Conservation (phyloP, 352 stramenopile species). For the Thalassiosira allenii region DNA sequence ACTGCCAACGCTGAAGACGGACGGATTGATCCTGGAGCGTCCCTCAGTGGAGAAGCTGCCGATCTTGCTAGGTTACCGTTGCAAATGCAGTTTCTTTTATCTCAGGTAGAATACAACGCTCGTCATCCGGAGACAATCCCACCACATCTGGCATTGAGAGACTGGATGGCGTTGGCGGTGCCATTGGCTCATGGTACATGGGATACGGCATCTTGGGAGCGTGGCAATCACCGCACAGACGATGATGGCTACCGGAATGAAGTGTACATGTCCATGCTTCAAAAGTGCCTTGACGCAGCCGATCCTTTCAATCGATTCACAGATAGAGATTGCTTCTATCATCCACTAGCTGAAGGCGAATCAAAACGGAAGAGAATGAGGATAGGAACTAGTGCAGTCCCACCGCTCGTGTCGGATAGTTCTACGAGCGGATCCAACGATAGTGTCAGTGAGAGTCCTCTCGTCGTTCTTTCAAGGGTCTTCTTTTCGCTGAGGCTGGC, state of each 20-base stretch:
- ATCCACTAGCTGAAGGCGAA: conserved; percentile 22
- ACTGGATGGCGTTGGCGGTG: conserved; percentile 73
- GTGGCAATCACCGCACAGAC: conserved; percentile 70
- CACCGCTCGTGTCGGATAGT: conserved; percentile 29
- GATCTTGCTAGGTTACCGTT: conserved; percentile 72
- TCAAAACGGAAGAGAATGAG: conserved; percentile 43
- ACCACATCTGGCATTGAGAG: conserved; percentile 69
- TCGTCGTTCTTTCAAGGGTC: conserved; percentile 68
- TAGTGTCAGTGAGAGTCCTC: conserved; percentile 39
- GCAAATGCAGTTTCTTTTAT: conserved; percentile 74
- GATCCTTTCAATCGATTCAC: conserved; percentile 69
- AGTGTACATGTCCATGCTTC: conserved; percentile 53
- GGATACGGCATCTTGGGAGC: conserved; percentile 73
- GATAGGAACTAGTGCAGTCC: conserved; percentile 30
- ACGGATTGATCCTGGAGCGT: conserved; percentile 38
- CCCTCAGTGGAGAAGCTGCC: conserved; percentile 49
- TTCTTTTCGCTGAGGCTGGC: conserved; percentile 61
- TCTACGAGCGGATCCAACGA: too few species aligned
- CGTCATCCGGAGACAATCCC: conserved; percentile 57
- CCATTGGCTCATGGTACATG: conserved; percentile 72
- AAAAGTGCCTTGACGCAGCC: conserved; percentile 51
- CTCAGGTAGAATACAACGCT: conserved; percentile 80
- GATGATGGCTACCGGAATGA: conserved; percentile 72
- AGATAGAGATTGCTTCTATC: conserved; percentile 57
- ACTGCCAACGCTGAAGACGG: too few species aligned